Conservation (phyloP, 352 stramenopile genomes). For the Halophytophthora batemanensis region DNA sequence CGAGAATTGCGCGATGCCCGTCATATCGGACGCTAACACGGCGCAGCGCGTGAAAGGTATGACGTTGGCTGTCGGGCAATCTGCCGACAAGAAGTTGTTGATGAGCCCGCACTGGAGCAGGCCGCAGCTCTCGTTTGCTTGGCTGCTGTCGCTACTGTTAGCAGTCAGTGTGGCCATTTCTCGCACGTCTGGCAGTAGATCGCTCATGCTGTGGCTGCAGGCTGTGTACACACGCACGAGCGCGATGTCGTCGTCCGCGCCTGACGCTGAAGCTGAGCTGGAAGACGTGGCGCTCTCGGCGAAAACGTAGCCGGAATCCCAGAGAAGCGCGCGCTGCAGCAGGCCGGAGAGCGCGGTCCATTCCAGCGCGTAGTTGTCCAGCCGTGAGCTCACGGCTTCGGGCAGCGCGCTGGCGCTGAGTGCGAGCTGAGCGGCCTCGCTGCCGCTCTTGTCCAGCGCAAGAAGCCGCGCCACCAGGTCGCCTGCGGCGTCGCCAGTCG, state of each 20-base stretch:
- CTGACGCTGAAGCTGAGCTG: too few relatives aligned
- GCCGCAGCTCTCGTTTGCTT: slow-evolving; percentile 14
- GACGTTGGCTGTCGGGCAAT: slow-evolving; percentile 34
- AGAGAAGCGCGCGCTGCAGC: slow-evolving; percentile 69
- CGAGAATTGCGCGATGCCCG: slow-evolving; percentile 17
- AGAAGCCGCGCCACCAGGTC: slow-evolving; percentile 62
- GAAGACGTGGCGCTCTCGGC: slow-evolving; percentile 13
- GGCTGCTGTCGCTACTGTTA: slow-evolving; percentile 10
- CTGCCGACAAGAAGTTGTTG: slow-evolving; percentile 39
- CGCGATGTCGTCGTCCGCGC: slow-evolving; percentile 11
- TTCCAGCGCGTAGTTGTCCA: slow-evolving; percentile 26
- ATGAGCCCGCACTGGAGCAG: slow-evolving; percentile 42
- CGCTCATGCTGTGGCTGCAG: slow-evolving; percentile 54
- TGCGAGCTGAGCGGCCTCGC: slow-evolving; percentile 21
- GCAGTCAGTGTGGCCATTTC: slow-evolving; percentile 26
- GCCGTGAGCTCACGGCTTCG: slow-evolving; percentile 18
- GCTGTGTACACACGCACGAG: slow-evolving; percentile 61
- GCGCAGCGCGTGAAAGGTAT: slow-evolving; percentile 38
- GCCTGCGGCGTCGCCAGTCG: slow-evolving; percentile 21
- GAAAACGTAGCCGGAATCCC: slow-evolving; percentile 67
- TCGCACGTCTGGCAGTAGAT: slow-evolving; percentile 46
- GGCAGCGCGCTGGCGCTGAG: slow-evolving; percentile 37
- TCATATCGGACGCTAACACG: slow-evolving; percentile 35
- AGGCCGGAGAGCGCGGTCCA: slow-evolving; percentile 50
- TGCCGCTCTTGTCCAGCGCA: slow-evolving; percentile 27